These are phyloP conservation scores for Fusarium denticulatum DNA, from an alignment of 2,329 filamentous ascomycete species.

Conservation along the genomic window DNA sequence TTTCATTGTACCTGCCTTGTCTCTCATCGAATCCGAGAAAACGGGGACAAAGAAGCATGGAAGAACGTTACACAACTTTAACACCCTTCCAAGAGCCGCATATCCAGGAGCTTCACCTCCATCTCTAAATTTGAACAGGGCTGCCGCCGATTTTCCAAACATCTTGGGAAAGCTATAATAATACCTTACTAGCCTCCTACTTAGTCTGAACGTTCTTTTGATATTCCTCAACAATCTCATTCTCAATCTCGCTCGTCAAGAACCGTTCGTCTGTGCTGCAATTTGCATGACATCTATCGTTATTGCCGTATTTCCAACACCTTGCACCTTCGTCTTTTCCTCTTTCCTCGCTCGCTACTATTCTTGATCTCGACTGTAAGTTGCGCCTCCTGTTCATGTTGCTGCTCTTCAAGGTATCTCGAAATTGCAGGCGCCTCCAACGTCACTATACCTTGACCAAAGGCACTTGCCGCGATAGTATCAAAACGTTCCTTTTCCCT, in stretches of 20 bases:
- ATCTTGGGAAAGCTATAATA: conserved; percentile 17
- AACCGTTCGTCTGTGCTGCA: conserved; percentile 14
- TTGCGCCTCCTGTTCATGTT: not conserved
- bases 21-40: not conserved
- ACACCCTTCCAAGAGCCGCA: conserved; percentile 5
- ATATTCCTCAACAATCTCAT: not conserved
- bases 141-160: not conserved
- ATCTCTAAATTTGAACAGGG: not conserved
- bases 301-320: not conserved
- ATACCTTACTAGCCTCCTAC: conserved; percentile 3
- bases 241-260: conserved; percentile 1
- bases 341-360: not conserved
- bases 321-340: not conserved
- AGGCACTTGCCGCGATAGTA: conserved; percentile 10
- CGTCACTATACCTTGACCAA: conserved; percentile 11
- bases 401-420: not conserved
- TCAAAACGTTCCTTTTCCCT: conserved; percentile 9
- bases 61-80: not conserved
- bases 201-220: conserved; percentile 8
- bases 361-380: conserved; percentile 7
- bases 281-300: not conserved
- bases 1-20: not conserved
- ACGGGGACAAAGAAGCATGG: not conserved
- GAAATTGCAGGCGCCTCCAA: conserved; percentile 20
- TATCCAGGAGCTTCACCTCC: not conserved